Base-by-base conservation (phyloP, 2,329 filamentous ascomycete species). In the Apiospora hydei region DNA sequence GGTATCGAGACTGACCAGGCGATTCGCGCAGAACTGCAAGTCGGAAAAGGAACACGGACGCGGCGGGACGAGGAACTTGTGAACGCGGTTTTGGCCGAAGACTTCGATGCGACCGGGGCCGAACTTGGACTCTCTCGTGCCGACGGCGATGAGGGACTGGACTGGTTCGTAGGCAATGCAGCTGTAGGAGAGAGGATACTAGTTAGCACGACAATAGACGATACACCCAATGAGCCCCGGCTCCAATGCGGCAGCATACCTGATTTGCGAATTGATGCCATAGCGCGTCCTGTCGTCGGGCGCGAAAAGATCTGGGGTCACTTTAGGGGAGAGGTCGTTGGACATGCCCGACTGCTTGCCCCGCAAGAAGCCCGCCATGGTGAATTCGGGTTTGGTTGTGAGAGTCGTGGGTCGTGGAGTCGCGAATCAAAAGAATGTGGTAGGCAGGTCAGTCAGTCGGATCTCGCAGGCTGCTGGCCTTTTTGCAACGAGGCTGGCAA, bases 291-390 rank as follows among this genome's bases (percentile, higher is more conserved):
- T 93, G 83, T 98, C 94, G 80, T 98, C 95, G 34, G 96, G 90
- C 72, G 89, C 86, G 81, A 98, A 98, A 18, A 94, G 85, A 74
- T 94, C 93, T 49, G 94, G 89, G 24, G 90, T 87, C 74, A 98
- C 90, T 76, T 92, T 93, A 24, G 91, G 91, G 70, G 95, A 98
- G 76, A 99, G 88, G 84, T 98, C 96, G 83, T 92, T 94, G 81
- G 95, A 93, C 77, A 99, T 93, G 79, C 96, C 96, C 72, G 94
- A 90, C 87, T 98, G 96, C 87, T 97, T 98, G 77, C 94, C 93
- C 81, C 96, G 89, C 74, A 99, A 85, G 81, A 98, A 96, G 78
- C 93, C 90, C 71, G 95, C 91, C 95, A 98, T 98, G 68, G 72
- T 79, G 75, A 61, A 43, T 47, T 46, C 34, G 34, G 24, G 24